These are phyloP conservation scores for Pseudozyma flocculosa DNA, from an alignment of 1,284 basidiomycete genomes.

Conservation along the genomic window DNA sequence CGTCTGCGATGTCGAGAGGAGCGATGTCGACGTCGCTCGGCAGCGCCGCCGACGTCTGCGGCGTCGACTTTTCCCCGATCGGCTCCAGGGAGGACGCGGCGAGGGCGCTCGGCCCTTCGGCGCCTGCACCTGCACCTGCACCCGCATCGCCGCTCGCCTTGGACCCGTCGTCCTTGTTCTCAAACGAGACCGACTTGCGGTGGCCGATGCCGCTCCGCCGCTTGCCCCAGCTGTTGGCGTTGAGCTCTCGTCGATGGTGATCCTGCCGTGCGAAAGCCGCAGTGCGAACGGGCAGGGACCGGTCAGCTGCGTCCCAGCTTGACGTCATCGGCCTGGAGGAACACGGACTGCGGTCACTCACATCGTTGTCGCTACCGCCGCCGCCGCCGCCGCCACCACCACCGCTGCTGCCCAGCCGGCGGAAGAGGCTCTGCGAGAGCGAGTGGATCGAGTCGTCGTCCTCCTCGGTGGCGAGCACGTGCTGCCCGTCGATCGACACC, in stretches of 20 bases:
- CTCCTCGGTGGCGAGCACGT: slow-evolving; percentile 29
- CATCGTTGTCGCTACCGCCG: too few species aligned
- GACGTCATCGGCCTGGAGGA: too few species aligned
- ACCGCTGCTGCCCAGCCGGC: slow-evolving; percentile 16
- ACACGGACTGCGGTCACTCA: too few species aligned
- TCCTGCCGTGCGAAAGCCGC: too few species aligned
- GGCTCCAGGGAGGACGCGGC: slow-evolving; percentile 10
- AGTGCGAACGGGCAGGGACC: too few species aligned
- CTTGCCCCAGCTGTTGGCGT: slow-evolving; percentile 5
- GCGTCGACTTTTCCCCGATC: slow-evolving; percentile 28
- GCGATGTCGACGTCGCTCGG: slow-evolving; percentile 3
- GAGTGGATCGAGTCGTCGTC: slow-evolving; percentile 2
- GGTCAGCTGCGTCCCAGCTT: too few species aligned
- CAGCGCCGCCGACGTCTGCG: slow-evolving; percentile 10
- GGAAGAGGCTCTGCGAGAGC: slow-evolving; percentile 4
- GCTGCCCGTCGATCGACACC: slow-evolving; percentile 31
- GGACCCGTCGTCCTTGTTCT: slow-evolving; percentile 3
- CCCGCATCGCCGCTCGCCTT: too few species aligned
- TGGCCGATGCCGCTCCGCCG: slow-evolving; percentile 25
- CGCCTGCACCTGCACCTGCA: too few species aligned
- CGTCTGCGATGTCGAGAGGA: slow-evolving; percentile 1
- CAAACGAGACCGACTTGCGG: slow-evolving; percentile 44
- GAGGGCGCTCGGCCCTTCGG: background rate
- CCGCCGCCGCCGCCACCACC: too few species aligned
- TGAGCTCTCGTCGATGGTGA: slow-evolving; percentile 1